Evolutionary conservation across 148 eudicot species (phyloP), one percentile per base, ranked within the genome.

Genomic region (Vaccinium corymbosum): DNA sequence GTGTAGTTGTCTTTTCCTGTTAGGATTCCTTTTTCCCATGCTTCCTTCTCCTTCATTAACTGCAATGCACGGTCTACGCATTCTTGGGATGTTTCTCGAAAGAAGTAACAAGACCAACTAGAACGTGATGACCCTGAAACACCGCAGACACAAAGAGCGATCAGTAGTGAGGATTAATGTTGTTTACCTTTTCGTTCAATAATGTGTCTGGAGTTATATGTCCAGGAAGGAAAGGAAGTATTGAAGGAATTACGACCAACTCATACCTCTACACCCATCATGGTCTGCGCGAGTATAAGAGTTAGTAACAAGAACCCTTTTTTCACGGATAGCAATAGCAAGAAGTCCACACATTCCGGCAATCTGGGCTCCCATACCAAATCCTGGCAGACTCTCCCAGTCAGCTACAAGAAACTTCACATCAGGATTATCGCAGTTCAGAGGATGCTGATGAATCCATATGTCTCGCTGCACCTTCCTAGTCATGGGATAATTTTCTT

Each of bases 361-460:
- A 79, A 97, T 79, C 88, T 97, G 98, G 42, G 98, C 99, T 81
- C 99, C 99, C 3, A 97, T 89, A 38, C 99, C 99, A 50, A 92
- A 87, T 25, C 98, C 94, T 0, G 95, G 98, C 20, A 89, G 83
- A 59, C 87, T 92, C 87, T 94, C 98, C 93, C 97, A 97, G 75
- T 94, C 99, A 29, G 95, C 90, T 48, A 97, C 88, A 16, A 97
- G 93, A 85, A 97, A 97, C 87, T 89, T 97, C 48, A 95, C 87
- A 42, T 80, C 83, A 12, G 96, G 88, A 88, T 94, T 94, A 52
- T 61, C 84, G 86, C 99, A 97, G 85, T 94, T 88, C 49, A 50
- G 42, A 0, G 99, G 99, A 71, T 97, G 99, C 88, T 97, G 99
- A 85, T 95, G 94, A n/a, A 94, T 87, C 99, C 99, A 97, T 85